A percentile compares a stretch with the other conserved stretches of the same genome.
Evolutionary conservation across 441 rosid genomes (phyloP).

Genomic region (California macrophylla): DNA sequence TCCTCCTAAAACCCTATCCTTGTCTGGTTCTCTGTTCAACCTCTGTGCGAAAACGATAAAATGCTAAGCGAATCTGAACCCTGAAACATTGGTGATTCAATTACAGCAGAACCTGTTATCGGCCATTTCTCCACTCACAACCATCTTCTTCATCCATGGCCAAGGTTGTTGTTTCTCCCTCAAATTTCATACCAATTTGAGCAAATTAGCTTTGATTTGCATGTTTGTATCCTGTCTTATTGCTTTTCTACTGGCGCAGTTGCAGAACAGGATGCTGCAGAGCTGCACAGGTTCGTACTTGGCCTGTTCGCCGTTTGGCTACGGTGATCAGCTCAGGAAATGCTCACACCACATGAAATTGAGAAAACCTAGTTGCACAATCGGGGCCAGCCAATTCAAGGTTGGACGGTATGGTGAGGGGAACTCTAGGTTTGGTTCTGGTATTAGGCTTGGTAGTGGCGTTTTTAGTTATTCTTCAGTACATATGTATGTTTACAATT

Average conservation of each 20-base stretch:
- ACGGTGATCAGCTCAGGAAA: conserved; percentile 21
- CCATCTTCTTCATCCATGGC: neutral
- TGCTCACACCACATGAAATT: conserved; percentile 24
- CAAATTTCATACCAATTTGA: neutral
- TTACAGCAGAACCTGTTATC: neutral
- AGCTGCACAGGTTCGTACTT: conserved; percentile 21
- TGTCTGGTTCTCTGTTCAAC: neutral
- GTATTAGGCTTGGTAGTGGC: conserved; percentile 21
- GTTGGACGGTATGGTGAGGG: neutral
- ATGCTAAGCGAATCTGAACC: neutral
- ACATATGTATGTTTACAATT: conserved; percentile 18
- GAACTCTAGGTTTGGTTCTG: conserved; percentile 16
- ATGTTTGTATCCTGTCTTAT: neutral
- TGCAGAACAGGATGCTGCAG: conserved; percentile 38
- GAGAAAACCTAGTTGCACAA: conserved; percentile 16
- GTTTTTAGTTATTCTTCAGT: conserved; percentile 15
- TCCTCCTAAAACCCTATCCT: conserved; percentile 2
- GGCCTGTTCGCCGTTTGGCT: conserved; percentile 17
- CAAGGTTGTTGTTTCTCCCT: neutral
- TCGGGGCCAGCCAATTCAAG: conserved; percentile 11
- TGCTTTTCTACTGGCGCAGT: conserved; percentile 22
- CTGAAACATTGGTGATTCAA: neutral
- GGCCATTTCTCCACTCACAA: neutral
- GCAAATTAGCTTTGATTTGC: neutral
- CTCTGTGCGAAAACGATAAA: neutral